These are phyloP conservation scores for Gracilaria domingensis DNA, from an alignment of 23 red algal genomes.

Conservation along the genomic window DNA sequence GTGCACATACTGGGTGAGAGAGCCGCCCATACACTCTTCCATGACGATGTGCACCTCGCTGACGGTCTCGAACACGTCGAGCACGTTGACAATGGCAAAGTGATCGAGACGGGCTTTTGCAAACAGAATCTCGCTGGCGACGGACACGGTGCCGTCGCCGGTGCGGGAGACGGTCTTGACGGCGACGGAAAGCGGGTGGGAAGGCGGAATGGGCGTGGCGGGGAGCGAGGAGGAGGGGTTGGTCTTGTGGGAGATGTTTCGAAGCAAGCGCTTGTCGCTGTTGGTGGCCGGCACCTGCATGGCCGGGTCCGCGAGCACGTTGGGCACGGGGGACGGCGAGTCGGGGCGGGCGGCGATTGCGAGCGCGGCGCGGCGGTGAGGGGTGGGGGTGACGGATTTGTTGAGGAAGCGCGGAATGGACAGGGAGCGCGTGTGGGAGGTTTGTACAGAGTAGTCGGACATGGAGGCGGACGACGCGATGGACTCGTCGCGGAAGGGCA, in stretches of 20 bases:
- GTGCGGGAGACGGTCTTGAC: conserved; percentile 56
- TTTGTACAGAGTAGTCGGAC: conserved; percentile 43
- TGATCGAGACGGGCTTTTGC: conserved; percentile 51
- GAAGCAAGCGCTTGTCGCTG: conserved; percentile 42
- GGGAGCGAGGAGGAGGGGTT: neutral
- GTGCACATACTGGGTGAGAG: conserved; percentile 40
- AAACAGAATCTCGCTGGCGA: conserved; percentile 54
- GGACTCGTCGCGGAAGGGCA: conserved; percentile 26
- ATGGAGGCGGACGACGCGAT: conserved; percentile 42
- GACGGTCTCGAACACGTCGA: conserved; percentile 61
- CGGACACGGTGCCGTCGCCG: conserved; percentile 42
- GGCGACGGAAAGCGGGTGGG: conserved; percentile 43
- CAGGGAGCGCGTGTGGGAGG: neutral
- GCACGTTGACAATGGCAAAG: conserved; percentile 53
- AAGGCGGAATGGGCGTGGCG: neutral
- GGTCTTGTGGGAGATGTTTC: conserved; percentile 15
- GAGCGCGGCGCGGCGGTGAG: conserved; percentile 5
- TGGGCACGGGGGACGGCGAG: neutral
- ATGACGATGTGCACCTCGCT: conserved; percentile 67
- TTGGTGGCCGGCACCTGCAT: conserved; percentile 33
- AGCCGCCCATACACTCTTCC: conserved; percentile 56
- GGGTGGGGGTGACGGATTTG: neutral
- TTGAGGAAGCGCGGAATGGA: conserved; percentile 24
- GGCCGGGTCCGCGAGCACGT: conserved; percentile 7
- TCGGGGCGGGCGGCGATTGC: neutral